Conservation (phyloP, 805 yeast species). For the Metschnikowia anglica region DNA sequence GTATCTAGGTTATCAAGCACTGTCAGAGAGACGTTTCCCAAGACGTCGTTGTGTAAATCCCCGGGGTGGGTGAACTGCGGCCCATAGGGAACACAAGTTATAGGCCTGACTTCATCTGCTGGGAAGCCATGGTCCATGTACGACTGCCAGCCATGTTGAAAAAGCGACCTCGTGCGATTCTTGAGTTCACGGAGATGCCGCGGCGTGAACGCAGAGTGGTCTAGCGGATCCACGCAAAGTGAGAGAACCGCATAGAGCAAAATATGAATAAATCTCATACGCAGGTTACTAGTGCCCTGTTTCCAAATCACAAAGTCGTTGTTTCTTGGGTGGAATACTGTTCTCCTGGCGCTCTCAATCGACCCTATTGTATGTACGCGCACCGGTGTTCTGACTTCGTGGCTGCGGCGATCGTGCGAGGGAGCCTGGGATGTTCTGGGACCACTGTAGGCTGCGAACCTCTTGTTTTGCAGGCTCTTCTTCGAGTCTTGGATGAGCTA, state of each 20-base stretch:
- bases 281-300: neutral
- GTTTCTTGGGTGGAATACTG: too few relatives aligned
- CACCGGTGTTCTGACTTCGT: too few relatives aligned
- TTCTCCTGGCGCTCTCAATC: too few relatives aligned
- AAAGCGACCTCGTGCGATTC: constrained; percentile 53
- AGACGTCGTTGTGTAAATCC: constrained; percentile 72
- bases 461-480: too few relatives aligned
- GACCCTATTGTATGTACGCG: too few relatives aligned
- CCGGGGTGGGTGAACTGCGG: constrained; percentile 54
- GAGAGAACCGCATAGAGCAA: constrained; percentile 1
- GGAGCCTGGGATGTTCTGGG: too few relatives aligned
- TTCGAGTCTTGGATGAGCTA: too few relatives aligned
- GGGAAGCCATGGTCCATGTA: constrained; percentile 76
- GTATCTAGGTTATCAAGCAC: constrained; percentile 79
- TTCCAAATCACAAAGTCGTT: too few relatives aligned
- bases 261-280: neutral
- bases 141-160: constrained; percentile 71
- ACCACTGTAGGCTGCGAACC: too few relatives aligned
- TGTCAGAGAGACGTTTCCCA: constrained; percentile 82
- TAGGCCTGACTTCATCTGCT: constrained; percentile 75
- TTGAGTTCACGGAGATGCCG: constrained; percentile 33
- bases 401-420: too few relatives aligned
- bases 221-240: constrained; percentile 4
- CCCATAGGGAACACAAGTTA: constrained; percentile 66
- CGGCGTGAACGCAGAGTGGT: constrained; percentile 37